Evolutionary conservation across 2,329 filamentous ascomycete genomes (phyloP).

Genomic region (Aspergillus ustus): DNA sequence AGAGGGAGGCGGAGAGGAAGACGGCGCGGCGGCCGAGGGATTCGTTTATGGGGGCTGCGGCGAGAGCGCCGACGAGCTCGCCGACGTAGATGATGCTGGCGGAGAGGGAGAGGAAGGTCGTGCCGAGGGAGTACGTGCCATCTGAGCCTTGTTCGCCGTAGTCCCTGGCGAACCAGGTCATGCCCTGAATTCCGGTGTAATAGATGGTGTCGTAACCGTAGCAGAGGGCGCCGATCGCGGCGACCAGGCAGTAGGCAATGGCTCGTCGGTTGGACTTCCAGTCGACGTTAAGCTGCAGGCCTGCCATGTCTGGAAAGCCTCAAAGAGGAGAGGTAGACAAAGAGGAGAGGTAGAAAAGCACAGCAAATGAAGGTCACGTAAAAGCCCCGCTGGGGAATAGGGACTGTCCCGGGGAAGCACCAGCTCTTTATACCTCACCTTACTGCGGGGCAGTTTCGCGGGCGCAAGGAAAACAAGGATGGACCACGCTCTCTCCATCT

Average conservation of each 20-base stretch:
- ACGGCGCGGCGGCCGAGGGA: constrained; percentile 40
- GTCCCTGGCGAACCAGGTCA: constrained; percentile 30
- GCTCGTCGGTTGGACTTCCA: constrained; percentile 30
- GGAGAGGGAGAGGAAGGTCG: constrained; percentile 37
- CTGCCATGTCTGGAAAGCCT: constrained; percentile 6
- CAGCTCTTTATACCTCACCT: not conserved
- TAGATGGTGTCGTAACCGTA: constrained; percentile 38
- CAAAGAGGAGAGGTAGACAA: not conserved
- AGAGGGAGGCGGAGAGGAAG: constrained; percentile 39
- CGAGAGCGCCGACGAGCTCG: constrained; percentile 43
- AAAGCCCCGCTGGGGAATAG: too few species aligned
- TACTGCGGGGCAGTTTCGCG: not conserved
- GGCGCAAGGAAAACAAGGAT: not conserved
- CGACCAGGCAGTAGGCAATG: constrained; percentile 31
- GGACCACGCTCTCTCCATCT: not conserved
- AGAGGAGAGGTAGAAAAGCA: not conserved
- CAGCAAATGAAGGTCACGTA: not conserved
- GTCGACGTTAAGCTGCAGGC: constrained; percentile 22
- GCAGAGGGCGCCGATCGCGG: constrained; percentile 33
- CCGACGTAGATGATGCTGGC: constrained; percentile 47
- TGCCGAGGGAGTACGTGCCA: constrained; percentile 27
- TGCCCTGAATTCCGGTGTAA: constrained; percentile 36
- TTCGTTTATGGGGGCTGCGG: constrained; percentile 45
- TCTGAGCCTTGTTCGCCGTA: constrained; percentile 28
- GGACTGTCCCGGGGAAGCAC: not conserved